Evolutionary conservation across 257 asterid species (phyloP), one percentile per base, ranked within the genome.

Genomic region (Mentha longifolia): DNA sequence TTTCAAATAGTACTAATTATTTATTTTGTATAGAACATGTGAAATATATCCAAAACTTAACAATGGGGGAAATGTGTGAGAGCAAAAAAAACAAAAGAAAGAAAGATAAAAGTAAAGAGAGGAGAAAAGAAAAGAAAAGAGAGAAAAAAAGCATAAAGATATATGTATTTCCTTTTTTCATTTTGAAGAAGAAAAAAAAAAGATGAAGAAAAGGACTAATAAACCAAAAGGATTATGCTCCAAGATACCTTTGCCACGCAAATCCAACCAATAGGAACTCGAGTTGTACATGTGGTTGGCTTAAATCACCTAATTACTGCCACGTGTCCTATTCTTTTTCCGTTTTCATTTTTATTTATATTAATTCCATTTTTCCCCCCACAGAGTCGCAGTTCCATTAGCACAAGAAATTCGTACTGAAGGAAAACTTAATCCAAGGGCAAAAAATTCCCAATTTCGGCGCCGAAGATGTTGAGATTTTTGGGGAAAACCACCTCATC

Each of bases 401-500:
- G 63, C 62, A 28, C 65, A 15, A 49, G 54, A 6, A 63, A 70
- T 14, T 60, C 56, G 6, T 54, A 9, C 0, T 35, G 9, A 2
- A 42, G 11, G 10, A 30, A 6, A 16, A 13, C 41, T n/a, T 72
- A 68, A 22, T 16, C 15, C 15, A 20, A 59, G 31, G 20, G 14
- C 43, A 56, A 13, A 30, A n/a, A 15, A 6, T 2, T 22, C 41
- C 55, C 25, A 35, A 62, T 30, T 56, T 63, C 61, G 12, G 10
- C 17, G 42, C 28, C 20, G 66, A 82, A 84, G 54, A 84, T 86
- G 85, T 63, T 78, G 78, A 82, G 77, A 43, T 70, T 74, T 57
- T 56, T 80, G 81, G 73, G 77, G 62, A 83, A 77, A 83, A 61
- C 81, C 79, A 22, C 85, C 19, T 19, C 78, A 62, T 73, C 86